These are phyloP conservation scores for Flaveria brownii DNA, from an alignment of 129 eudicot species.

Conservation along the genomic window DNA sequence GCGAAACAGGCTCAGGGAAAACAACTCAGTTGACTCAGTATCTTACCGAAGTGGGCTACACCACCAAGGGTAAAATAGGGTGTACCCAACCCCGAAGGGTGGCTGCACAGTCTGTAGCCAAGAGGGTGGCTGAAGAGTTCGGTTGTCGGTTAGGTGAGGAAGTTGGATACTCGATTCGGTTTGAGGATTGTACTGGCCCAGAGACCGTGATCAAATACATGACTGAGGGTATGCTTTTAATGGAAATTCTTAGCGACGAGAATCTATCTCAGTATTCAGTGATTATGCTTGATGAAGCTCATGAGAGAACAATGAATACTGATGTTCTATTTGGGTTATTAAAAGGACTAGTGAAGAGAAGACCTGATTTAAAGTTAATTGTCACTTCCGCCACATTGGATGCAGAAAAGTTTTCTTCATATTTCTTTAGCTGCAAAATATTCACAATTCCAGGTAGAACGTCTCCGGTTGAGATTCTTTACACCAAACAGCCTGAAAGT, in stretches of 20 bases:
- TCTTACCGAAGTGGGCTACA: slow-evolving; percentile 77
- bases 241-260: slow-evolving; percentile 68
- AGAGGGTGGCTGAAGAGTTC: slow-evolving; percentile 76
- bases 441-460: slow-evolving; percentile 96
- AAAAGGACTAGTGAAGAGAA: slow-evolving; percentile 62
- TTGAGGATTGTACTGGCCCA: slow-evolving; percentile 91
- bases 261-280: slow-evolving; percentile 76
- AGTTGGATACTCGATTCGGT: slow-evolving; percentile 92
- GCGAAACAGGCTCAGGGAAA: slow-evolving; percentile 76
- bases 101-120: slow-evolving; percentile 83
- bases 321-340: slow-evolving; percentile 87
- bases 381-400: slow-evolving; percentile 94
- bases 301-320: slow-evolving; percentile 86
- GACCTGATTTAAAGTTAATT: slow-evolving; percentile 77
- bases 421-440: slow-evolving; percentile 79
- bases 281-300: slow-evolving; percentile 93
- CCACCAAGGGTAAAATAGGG: slow-evolving; percentile 67
- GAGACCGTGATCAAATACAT: slow-evolving; percentile 92
- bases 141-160: slow-evolving; percentile 79
- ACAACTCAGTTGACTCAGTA: slow-evolving; percentile 75
- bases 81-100: slow-evolving; percentile 81
- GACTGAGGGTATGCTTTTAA: slow-evolving; percentile 94
- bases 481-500: slow-evolving; percentile 85
- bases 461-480: slow-evolving; percentile 82
- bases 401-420: slow-evolving; percentile 86